These are phyloP conservation scores for Pulicaria dysenterica DNA, from an alignment of 129 eudicot genomes.

Conservation along the genomic window DNA sequence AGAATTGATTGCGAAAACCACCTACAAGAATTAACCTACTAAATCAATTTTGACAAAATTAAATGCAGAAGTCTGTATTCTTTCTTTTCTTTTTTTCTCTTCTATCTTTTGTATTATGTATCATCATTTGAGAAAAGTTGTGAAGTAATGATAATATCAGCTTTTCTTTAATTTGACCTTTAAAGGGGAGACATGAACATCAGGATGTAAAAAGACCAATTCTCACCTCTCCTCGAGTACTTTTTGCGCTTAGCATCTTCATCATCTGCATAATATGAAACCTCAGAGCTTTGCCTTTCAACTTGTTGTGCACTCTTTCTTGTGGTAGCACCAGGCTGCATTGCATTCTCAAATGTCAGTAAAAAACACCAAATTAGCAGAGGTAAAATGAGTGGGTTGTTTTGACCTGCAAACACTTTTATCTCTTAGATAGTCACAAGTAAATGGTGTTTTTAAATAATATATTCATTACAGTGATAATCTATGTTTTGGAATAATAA, in stretches of 20 bases:
- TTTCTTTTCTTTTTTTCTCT: background rate
- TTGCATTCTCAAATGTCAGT: slow-evolving; percentile 4
- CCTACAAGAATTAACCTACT: slow-evolving; percentile 44
- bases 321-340: slow-evolving; percentile 89
- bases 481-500: background rate
- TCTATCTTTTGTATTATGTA: background rate
- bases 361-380: background rate
- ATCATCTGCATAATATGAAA: slow-evolving; percentile 85
- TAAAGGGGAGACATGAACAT: background rate
- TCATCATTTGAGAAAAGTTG: background rate
- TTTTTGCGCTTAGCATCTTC: slow-evolving; percentile 84
- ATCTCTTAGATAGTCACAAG: background rate
- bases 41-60: slow-evolving; percentile 12
- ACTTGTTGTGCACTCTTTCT: slow-evolving; percentile 69
- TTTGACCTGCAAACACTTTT: slow-evolving; percentile 1
- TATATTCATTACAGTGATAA: background rate
- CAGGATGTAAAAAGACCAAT: background rate
- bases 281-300: slow-evolving; percentile 83
- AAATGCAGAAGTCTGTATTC: background rate
- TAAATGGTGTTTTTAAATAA: background rate
- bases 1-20: slow-evolving; percentile 71
- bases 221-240: slow-evolving; percentile 80
- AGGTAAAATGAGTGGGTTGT: background rate
- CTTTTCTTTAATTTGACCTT: background rate
- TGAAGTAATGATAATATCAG: background rate